These are phyloP conservation scores for Aspergillus novofumigatus DNA, from an alignment of 2,329 filamentous ascomycete genomes.

Conservation along the genomic window DNA sequence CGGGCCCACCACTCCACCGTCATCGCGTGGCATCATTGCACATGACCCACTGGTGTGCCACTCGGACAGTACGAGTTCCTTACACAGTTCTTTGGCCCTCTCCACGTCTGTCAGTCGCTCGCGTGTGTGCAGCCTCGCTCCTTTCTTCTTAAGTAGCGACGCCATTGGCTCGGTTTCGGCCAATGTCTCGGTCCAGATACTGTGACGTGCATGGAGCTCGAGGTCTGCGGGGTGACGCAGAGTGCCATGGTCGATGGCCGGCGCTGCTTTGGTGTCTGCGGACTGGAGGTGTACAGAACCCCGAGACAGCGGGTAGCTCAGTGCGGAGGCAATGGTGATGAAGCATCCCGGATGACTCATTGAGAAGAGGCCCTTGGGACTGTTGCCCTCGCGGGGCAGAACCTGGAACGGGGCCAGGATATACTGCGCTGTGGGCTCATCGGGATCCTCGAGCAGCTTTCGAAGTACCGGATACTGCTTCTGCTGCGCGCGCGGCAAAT, in stretches of 20 bases:
- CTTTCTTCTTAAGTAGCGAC: constrained; percentile 29
- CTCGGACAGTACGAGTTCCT: constrained; percentile 14
- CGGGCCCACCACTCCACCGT: constrained; percentile 27
- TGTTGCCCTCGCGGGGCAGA: constrained; percentile 5
- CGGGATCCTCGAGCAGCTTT: constrained; percentile 10
- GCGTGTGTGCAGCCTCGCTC: constrained; percentile 15
- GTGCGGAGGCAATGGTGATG: constrained; percentile 19
- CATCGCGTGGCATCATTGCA: constrained; percentile 28
- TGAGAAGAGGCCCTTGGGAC: constrained; percentile 9
- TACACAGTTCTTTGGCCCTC: constrained; percentile 14
- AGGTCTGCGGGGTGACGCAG: constrained; percentile 43
- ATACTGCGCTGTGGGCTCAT: constrained; percentile 17
- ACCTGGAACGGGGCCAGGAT: constrained; percentile 19
- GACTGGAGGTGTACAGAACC: constrained; percentile 39
- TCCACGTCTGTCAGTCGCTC: constrained; percentile 8
- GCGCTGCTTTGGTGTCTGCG: constrained; percentile 29
- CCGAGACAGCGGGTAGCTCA: constrained; percentile 28
- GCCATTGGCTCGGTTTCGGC: constrained; percentile 27
- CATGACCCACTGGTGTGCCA: constrained; percentile 27
- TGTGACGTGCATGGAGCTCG: constrained; percentile 36
- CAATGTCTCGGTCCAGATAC: constrained; percentile 30
- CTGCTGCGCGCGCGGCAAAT: neutral
- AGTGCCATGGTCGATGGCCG: constrained; percentile 42
- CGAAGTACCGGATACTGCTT: constrained; percentile 3
- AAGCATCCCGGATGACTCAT: constrained; percentile 13